These are phyloP conservation scores for Eucalyptus microcorys DNA, from an alignment of 345 rosid species.

Conservation along the genomic window DNA sequence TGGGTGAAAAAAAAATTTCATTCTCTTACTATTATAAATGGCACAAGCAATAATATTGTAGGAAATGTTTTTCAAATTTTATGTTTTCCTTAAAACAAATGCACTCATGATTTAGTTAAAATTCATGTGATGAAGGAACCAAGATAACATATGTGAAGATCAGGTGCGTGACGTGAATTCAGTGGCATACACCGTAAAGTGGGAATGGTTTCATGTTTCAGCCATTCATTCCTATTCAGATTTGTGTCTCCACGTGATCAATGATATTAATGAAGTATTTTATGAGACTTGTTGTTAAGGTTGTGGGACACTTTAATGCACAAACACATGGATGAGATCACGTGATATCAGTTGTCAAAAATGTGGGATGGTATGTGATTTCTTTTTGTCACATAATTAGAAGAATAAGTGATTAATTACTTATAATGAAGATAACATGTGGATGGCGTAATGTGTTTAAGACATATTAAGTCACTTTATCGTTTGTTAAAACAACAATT, in stretches of 20 bases:
- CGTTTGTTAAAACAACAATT: background rate
- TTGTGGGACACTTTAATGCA: background rate
- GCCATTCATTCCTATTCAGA: background rate
- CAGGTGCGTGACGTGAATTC: accelerated
- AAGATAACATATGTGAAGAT: background rate
- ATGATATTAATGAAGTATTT: background rate
- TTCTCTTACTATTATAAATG: background rate
- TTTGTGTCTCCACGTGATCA: background rate
- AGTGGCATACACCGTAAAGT: background rate
- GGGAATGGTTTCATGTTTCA: background rate
- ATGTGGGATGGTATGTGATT: background rate
- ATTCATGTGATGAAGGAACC: background rate
- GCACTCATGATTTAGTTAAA: background rate
- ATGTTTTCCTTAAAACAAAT: background rate
- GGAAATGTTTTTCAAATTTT: accelerated
- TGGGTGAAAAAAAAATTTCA: background rate
- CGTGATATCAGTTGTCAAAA: background rate
- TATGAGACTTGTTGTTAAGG: background rate
- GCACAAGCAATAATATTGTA: background rate
- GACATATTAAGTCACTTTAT: background rate
- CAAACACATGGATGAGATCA: background rate
- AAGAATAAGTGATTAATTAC: background rate
- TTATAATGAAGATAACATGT: background rate
- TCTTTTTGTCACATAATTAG: background rate
- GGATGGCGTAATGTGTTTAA: background rate